Conservation (phyloP, 768 basidiomycete species). For the Strobilomyces dryophilus region DNA sequence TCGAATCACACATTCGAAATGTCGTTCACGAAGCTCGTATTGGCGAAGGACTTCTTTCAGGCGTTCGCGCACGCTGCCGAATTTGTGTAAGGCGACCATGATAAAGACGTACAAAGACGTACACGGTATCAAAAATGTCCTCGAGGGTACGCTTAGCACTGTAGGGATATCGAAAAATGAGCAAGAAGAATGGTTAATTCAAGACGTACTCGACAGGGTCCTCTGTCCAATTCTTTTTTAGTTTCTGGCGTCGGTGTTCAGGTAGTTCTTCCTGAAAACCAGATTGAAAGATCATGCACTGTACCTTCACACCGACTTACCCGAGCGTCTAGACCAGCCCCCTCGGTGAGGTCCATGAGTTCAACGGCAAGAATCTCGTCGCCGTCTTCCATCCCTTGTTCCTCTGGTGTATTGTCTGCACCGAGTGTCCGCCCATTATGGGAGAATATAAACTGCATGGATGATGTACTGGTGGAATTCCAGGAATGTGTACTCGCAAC, state of each 20-base stretch:
- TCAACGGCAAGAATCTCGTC: conserved; percentile 89
- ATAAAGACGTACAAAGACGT: conserved; percentile 30
- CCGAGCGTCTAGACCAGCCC: conserved; percentile 56
- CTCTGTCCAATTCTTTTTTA: conserved; percentile 80
- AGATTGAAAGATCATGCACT: not conserved
- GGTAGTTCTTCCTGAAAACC: conserved; percentile 55
- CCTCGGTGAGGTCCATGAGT: conserved; percentile 84
- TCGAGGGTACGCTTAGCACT: conserved; percentile 75
- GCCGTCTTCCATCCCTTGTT: conserved; percentile 81
- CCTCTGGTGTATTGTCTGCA: conserved; percentile 80
- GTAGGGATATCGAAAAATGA: not conserved
- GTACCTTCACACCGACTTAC: conserved; percentile 36
- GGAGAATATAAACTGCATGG: conserved; percentile 82
- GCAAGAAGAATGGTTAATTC: conserved; percentile 2
- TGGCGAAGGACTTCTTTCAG: conserved; percentile 84
- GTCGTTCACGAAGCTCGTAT: conserved; percentile 86
- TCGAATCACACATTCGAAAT: conserved; percentile 89
- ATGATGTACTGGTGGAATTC: conserved; percentile 35
- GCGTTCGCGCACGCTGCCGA: conserved; percentile 70
- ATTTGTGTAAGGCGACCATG: not conserved
- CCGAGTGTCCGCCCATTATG: conserved; percentile 78
- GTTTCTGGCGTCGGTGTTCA: conserved; percentile 59
- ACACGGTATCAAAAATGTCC: conserved; percentile 86
- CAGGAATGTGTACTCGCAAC: conserved; percentile 43
- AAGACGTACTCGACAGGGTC: conserved; percentile 65